Evolutionary conservation across 345 rosid genomes (phyloP).

Genomic region (Ceriops decandra): DNA sequence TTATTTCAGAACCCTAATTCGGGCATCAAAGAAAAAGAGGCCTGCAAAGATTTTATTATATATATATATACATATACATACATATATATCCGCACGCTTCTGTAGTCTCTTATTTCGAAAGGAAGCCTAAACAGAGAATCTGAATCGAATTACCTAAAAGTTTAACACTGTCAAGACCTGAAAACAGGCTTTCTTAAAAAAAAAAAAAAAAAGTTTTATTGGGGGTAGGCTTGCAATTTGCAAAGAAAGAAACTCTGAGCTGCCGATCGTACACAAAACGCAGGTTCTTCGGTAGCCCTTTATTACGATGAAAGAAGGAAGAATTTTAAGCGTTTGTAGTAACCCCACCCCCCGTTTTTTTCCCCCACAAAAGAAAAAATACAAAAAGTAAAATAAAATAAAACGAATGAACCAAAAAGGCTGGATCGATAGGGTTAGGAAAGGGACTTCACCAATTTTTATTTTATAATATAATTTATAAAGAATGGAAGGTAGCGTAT

Average conservation of each 20-base stretch:
- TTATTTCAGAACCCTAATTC: constrained; percentile 10
- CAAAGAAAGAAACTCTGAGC: neutral
- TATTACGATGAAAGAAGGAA: neutral
- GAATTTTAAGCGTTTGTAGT: too few species aligned
- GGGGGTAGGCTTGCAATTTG: neutral
- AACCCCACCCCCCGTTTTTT: too few species aligned
- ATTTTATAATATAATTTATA: neutral
- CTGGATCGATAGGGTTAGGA: too few species aligned
- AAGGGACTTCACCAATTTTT: neutral
- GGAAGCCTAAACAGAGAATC: too few species aligned
- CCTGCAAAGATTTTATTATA: neutral
- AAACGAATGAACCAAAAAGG: neutral
- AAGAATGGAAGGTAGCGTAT: neutral
- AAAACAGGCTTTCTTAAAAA: neutral
- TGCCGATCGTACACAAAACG: neutral
- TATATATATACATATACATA: too few species aligned
- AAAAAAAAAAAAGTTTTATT: neutral
- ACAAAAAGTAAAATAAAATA: neutral
- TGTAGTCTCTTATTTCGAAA: neutral
- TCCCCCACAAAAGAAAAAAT: neutral
- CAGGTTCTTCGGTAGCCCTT: neutral
- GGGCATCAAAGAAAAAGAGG: neutral
- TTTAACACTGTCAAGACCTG: neutral
- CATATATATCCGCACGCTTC: neutral
- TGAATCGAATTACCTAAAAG: neutral